These are phyloP conservation scores for Kluyveromyces lactis DNA, from an alignment of 805 yeast genomes.

Conservation along the genomic window DNA sequence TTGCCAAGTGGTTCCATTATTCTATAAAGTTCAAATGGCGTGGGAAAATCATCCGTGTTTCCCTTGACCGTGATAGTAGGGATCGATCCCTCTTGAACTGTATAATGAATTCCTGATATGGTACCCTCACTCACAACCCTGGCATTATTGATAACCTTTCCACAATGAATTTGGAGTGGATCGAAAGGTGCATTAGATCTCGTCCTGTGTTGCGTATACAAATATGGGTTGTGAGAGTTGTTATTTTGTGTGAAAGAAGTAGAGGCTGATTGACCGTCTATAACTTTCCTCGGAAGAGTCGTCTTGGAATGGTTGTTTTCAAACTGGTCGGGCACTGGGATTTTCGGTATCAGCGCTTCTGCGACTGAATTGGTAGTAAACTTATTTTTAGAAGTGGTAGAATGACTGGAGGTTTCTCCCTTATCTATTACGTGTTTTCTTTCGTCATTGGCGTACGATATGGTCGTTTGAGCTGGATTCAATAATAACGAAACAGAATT, in stretches of 20 bases:
- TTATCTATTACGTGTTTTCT: too few species aligned
- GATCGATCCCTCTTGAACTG: constrained; percentile 13
- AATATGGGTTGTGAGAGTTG: constrained; percentile 5
- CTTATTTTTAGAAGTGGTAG: too few species aligned
- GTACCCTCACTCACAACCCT: constrained; percentile 1
- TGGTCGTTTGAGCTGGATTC: not conserved
- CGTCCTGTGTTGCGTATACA: constrained; percentile 11
- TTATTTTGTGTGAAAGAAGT: not conserved
- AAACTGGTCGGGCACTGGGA: too few species aligned
- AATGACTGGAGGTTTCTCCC: too few species aligned
- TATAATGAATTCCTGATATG: constrained; percentile 14
- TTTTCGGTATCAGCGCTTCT: too few species aligned
- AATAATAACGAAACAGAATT: not conserved
- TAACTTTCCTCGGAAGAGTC: too few species aligned
- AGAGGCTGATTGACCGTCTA: not conserved
- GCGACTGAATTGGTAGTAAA: too few species aligned
- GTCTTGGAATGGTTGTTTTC: too few species aligned
- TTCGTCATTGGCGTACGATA: too few species aligned
- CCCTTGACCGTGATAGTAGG: constrained; percentile 15
- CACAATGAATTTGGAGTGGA: constrained; percentile 7
- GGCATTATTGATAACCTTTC: constrained; percentile 3
- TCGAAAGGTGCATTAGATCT: constrained; percentile 13
- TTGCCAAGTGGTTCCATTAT: constrained; percentile 17
- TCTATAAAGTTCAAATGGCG: constrained; percentile 19
- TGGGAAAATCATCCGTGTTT: constrained; percentile 8